These are phyloP conservation scores for Phellopilus nigrolimitatus DNA, from an alignment of 1,284 basidiomycete species.

Conservation along the genomic window DNA sequence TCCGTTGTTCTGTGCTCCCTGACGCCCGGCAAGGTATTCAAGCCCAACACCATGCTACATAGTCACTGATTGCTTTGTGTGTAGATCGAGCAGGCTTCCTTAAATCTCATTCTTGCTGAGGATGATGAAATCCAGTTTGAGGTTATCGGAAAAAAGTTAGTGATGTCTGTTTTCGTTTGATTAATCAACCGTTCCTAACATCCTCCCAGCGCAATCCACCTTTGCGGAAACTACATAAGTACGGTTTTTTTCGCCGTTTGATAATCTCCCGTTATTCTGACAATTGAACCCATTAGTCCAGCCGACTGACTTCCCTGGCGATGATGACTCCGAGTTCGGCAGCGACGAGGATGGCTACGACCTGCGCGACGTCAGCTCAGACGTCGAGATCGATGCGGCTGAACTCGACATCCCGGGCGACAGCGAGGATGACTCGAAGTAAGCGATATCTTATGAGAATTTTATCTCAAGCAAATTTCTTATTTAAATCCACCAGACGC, in stretches of 20 bases:
- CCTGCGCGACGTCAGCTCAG: constrained; percentile 69
- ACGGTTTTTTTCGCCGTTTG: constrained; percentile 27
- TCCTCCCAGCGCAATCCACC: constrained; percentile 63
- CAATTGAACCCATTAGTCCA: constrained; percentile 23
- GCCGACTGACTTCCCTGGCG: constrained; percentile 46
- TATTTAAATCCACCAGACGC: constrained; percentile 38
- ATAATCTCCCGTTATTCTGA: constrained; percentile 9
- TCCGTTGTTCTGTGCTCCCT: constrained; percentile 62
- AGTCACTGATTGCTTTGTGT: neutral
- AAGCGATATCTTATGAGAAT: constrained; percentile 23
- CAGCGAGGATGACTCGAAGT: constrained; percentile 53
- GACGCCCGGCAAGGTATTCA: constrained; percentile 66
- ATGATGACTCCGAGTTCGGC: constrained; percentile 39
- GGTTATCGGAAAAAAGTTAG: constrained; percentile 81
- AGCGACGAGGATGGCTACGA: constrained; percentile 55
- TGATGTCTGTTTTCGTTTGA: constrained; percentile 18
- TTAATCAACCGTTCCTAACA: constrained; percentile 3
- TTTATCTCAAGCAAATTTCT: no score
- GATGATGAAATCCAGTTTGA: constrained; percentile 71
- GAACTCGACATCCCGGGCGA: constrained; percentile 52
- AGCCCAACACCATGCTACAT: neutral
- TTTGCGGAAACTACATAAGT: constrained; percentile 91
- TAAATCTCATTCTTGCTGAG: constrained; percentile 73
- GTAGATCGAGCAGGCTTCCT: constrained; percentile 76
- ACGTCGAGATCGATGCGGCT: constrained; percentile 62